These are phyloP conservation scores for Ceratobasidium sp. DNA, from an alignment of 1,284 basidiomycete species.

Conservation along the genomic window DNA sequence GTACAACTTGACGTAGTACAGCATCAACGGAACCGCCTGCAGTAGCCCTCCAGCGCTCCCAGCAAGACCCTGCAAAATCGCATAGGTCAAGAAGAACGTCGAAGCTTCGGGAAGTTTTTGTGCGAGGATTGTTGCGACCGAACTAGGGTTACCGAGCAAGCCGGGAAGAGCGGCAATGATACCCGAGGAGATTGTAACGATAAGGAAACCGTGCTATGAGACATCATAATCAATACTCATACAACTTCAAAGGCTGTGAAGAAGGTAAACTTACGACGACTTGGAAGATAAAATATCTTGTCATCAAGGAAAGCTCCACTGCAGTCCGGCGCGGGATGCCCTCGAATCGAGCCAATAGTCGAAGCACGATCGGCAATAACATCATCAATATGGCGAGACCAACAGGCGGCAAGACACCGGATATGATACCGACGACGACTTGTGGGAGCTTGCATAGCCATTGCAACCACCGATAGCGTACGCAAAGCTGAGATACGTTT, in stretches of 20 bases:
- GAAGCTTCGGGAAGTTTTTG: constrained; percentile 76
- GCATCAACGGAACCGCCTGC: constrained; percentile 70
- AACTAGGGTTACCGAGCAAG: constrained; percentile 66
- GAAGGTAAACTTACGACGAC: constrained; percentile 67
- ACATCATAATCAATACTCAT: constrained; percentile 56
- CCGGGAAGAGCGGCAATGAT: constrained; percentile 64
- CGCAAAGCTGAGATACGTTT: constrained; percentile 62
- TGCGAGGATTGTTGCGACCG: constrained; percentile 66
- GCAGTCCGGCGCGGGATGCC: constrained; percentile 79
- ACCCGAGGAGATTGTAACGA: constrained; percentile 75
- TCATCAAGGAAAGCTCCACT: constrained; percentile 81
- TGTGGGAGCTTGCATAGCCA: constrained; percentile 71
- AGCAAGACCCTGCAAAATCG: constrained; percentile 52
- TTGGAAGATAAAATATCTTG: constrained; percentile 80
- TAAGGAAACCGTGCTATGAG: constrained; percentile 70
- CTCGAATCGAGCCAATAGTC: constrained; percentile 73
- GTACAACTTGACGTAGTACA: constrained; percentile 75
- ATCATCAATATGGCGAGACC: constrained; percentile 77
- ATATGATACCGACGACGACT: constrained; percentile 52
- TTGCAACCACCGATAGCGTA: constrained; percentile 67
- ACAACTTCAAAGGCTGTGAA: constrained; percentile 1
- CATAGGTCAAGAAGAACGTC: constrained; percentile 83
- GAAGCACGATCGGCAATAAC: constrained; percentile 76
- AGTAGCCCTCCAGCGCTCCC: constrained; percentile 66
- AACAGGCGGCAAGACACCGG: constrained; percentile 78